Evolutionary conservation across 345 rosid species (phyloP).

Genomic region (Brassica incana): DNA sequence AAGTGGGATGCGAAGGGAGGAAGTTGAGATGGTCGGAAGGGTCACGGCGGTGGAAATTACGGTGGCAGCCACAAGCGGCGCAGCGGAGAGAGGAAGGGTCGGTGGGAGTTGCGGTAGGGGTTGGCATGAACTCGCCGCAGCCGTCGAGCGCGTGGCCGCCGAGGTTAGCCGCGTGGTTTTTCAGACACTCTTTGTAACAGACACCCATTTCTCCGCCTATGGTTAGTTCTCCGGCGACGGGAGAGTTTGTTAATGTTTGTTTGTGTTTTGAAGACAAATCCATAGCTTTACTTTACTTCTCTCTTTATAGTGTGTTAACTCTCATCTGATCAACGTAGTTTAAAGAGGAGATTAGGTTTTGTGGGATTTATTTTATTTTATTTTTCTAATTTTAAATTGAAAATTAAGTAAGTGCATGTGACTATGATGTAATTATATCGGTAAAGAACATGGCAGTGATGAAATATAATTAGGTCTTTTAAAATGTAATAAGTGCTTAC

Average conservation of each 20-base stretch:
- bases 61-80: slow-evolving; percentile 94
- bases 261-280: slow-evolving; percentile 33
- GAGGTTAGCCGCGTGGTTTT: slow-evolving; percentile 72
- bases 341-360: slow-evolving; percentile 34
- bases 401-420: slow-evolving; percentile 35
- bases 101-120: slow-evolving; percentile 29
- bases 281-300: slow-evolving; percentile 24
- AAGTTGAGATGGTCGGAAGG: slow-evolving; percentile 27
- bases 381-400: background rate
- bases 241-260: slow-evolving; percentile 16
- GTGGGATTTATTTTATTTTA: background rate
- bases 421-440: slow-evolving; percentile 44
- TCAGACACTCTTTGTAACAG: slow-evolving; percentile 76
- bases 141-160: slow-evolving; percentile 86
- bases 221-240: slow-evolving; percentile 13
- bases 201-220: slow-evolving; percentile 43
- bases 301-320: slow-evolving; percentile 36
- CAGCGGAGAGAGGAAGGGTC: slow-evolving; percentile 64
- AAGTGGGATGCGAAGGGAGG: slow-evolving; percentile 23
- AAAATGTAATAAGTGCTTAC: slow-evolving; percentile 22
- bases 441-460: slow-evolving; percentile 45
- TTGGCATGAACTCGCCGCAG: slow-evolving; percentile 84
- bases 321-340: slow-evolving; percentile 22
- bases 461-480: slow-evolving; percentile 31
- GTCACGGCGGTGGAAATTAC: slow-evolving; percentile 87